Percentiles rank a stretch among this genome's conserved stretches.
These are phyloP conservation scores for Nosema muscidifuracis DNA, from an alignment of 371 early-diverging fungal genomes.

Conservation along the genomic window DNA sequence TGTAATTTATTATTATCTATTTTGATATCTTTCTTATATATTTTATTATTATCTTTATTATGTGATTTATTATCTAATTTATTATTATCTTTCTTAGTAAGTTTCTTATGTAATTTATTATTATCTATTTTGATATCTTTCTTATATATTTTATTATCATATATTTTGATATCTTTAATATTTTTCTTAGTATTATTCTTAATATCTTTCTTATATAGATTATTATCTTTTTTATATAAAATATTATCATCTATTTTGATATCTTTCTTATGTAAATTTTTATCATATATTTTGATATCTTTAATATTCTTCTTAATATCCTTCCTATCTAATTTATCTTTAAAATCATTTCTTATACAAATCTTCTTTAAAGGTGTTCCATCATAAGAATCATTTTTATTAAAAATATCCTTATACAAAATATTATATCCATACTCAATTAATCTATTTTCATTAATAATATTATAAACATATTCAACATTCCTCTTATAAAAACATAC, in stretches of 20 bases:
- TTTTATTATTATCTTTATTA: no score
- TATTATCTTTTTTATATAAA: not conserved
- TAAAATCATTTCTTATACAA: not conserved
- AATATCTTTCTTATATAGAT: not conserved
- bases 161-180: not conserved
- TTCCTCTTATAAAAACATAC: not conserved
- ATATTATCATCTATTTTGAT: not conserved
- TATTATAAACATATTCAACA: not conserved
- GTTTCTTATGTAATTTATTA: not conserved
- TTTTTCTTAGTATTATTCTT: not conserved
- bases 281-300: not conserved
- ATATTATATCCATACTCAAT: not conserved
- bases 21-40: no score
- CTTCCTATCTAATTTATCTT: not conserved
- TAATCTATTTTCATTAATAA: not conserved
- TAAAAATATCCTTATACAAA: not conserved
- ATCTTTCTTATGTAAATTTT: not conserved
- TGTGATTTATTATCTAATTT: not conserved
- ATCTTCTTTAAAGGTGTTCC: not conserved
- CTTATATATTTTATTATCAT: not conserved
- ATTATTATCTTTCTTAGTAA: not conserved
- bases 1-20: no score
- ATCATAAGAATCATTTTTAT: not conserved
- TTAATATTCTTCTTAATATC: not conserved
- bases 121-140: not conserved